phyloP scores from a whole-genome alignment of 495 filamentous ascomycete genomes.

The Hapsidospora chrysogenum region DNA sequence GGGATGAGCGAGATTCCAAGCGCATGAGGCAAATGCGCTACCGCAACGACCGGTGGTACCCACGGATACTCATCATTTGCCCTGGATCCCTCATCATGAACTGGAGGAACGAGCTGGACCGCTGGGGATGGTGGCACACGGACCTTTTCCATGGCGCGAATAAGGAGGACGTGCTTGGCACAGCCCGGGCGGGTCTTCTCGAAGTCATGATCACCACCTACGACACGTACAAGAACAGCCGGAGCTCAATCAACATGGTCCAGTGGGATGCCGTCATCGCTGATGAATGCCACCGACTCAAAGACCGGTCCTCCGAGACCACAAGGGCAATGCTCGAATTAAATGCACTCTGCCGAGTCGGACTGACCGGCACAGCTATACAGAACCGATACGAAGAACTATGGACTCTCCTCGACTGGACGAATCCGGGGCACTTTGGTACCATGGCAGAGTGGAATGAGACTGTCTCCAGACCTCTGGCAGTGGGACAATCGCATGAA shows the following conservation, averaged over 20 bases:
- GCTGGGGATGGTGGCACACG: conserved; percentile 93
- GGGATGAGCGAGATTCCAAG: conserved; percentile 73
- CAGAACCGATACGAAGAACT: conserved; percentile 97
- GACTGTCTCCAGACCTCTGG: conserved; percentile 62
- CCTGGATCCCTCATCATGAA: conserved; percentile 80
- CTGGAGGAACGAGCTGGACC: conserved; percentile 69
- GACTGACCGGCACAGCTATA: conserved; percentile 89
- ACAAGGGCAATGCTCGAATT: conserved; percentile 82
- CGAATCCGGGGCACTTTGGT: conserved; percentile 77
- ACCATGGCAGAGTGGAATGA: conserved; percentile 62
- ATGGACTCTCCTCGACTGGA: conserved; percentile 95
- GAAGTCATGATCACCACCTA: conserved; percentile 95
- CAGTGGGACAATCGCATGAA: conserved; percentile 74
- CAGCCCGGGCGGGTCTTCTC: conserved; percentile 55
- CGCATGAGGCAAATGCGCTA: conserved; percentile 78
- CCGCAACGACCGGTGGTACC: conserved; percentile 55
- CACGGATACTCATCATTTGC: conserved; percentile 70
- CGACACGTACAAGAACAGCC: conserved; percentile 63
- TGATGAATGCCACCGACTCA: conserved; percentile 89
- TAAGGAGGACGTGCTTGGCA: conserved; percentile 54
- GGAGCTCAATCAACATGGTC: conserved; percentile 61
- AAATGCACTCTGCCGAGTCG: conserved; percentile 85
- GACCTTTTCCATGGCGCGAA: conserved; percentile 66
- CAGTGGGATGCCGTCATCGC: conserved; percentile 96
- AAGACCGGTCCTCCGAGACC: conserved; percentile 58